A percentile compares a stretch with the other conserved stretches of the same genome.
Conservation (phyloP, 2,329 filamentous ascomycete species). For the Furcasterigmium sp. region DNA sequence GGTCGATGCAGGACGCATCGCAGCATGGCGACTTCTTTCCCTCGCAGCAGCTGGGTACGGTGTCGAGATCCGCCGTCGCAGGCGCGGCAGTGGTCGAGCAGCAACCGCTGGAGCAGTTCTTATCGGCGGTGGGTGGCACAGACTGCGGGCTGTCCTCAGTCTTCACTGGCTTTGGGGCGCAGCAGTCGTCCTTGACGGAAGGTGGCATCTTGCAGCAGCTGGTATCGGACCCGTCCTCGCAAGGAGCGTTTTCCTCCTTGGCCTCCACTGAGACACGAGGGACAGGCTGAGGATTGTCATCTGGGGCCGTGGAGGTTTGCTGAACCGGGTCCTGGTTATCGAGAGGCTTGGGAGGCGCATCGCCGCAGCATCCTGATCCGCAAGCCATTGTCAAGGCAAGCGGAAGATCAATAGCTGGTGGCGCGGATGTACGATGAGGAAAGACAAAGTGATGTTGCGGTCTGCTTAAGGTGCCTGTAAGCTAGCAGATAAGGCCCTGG, state of each 20-base stretch:
- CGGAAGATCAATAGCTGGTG: too few relatives aligned
- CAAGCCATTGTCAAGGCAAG: conserved; percentile 4
- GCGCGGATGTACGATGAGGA: too few relatives aligned
- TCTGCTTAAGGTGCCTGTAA: too few relatives aligned
- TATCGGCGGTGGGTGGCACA: neutral
- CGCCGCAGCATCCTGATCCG: conserved; percentile 6
- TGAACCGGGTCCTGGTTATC: neutral
- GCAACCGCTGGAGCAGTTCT: conserved; percentile 5
- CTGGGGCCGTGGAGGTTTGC: neutral
- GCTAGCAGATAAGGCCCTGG: too few relatives aligned
- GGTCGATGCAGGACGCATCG: conserved; percentile 34
- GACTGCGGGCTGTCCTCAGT: neutral
- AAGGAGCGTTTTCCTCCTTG: neutral
- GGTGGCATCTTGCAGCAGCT: too few relatives aligned
- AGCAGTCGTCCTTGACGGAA: neutral
- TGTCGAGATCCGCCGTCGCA: neutral
- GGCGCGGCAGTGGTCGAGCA: neutral
- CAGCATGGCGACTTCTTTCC: conserved; percentile 35
- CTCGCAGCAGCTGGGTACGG: conserved; percentile 31
- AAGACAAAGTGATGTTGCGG: too few relatives aligned
- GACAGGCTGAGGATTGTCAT: neutral
- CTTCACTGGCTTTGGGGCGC: neutral
- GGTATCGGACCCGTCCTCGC: neutral
- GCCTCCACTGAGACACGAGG: neutral
- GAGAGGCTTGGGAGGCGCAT: neutral